Percentiles rank a stretch among this genome's conserved stretches.
These are phyloP conservation scores for Botrytis fabae DNA, from an alignment of 2,329 filamentous ascomycete species.

Conservation along the genomic window DNA sequence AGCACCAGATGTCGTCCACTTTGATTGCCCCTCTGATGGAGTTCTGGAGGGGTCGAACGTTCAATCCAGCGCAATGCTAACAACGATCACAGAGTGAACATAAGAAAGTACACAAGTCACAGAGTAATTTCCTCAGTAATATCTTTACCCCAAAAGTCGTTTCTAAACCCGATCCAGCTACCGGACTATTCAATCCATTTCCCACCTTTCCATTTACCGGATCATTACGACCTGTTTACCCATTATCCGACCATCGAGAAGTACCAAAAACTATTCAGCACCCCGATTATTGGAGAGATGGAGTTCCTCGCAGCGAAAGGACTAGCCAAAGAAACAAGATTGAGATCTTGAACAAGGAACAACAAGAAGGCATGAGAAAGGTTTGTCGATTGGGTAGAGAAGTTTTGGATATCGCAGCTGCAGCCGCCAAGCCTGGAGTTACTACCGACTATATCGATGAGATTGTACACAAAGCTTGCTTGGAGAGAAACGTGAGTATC, in stretches of 20 bases:
- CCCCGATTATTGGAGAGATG: conserved; percentile 86
- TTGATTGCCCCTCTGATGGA: neutral
- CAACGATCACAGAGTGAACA: conserved; percentile 64
- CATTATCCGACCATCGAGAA: conserved; percentile 68
- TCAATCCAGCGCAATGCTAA: conserved; percentile 22
- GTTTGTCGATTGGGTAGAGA: conserved; percentile 85
- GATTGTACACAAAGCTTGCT: conserved; percentile 89
- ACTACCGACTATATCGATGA: conserved; percentile 96
- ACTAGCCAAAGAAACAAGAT: conserved; percentile 73
- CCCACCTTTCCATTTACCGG: conserved; percentile 84
- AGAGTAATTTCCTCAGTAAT: conserved; percentile 71
- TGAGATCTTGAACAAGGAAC: conserved; percentile 75
- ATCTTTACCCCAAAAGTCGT: conserved; percentile 76
- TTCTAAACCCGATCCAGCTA: conserved; percentile 89
- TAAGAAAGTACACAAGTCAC: conserved; percentile 81
- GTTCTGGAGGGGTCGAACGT: conserved; percentile 1
- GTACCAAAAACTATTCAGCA: conserved; percentile 78
- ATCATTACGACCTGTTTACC: conserved; percentile 80
- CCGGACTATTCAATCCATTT: conserved; percentile 88
- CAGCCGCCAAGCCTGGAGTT: conserved; percentile 81
- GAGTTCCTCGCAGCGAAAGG: conserved; percentile 65
- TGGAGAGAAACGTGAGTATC: conserved; percentile 79
- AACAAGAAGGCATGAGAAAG: conserved; percentile 84
- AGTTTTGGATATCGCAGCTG: conserved; percentile 87
- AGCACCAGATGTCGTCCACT: neutral